Evolutionary conservation across 371 early-diverging fungal species (phyloP), one percentile per base, ranked within the genome.

Genomic region (Mucor velutinosus): DNA sequence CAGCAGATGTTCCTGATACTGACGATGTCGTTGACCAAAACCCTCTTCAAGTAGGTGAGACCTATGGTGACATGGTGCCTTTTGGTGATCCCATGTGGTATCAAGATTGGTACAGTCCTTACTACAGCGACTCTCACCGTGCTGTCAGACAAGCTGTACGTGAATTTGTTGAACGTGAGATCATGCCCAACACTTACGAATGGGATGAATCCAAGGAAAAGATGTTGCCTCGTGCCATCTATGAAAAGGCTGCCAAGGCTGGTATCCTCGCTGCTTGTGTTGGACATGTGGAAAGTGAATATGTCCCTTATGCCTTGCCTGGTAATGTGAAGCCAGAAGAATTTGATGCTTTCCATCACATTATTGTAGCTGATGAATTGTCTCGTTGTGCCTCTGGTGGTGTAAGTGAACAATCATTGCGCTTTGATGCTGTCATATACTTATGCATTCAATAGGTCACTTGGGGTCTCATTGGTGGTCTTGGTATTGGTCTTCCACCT

Each of bases 401-500:
- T 74, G 87, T 86, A 60, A 73, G 86, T 47, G 10, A 23, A n/a
- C 1, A 32, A 32, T 4, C 6, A 10, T 33, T 32, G 17, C 30
- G n/a, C 1, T 15, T 57, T 10, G 56, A 30, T 11, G 3, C 30
- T 32, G 15, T 57, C 14, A n/a, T n/a, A 6, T 45, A 45, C n/a
- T 45, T 4, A 45, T 5, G 2, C 8, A 12, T 32, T 32, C 7
- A 12, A 15, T 32, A 76, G 79, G 69, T 81, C 7, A 72, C 72
- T 33, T 80, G 83, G 83, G 81, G 58, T 58, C 45, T 83, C 3
- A 51, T 74, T 37, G 83, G 83, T 29, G 87, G 91, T 58, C 77
- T 91, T 29, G 90, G 87, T 23, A 92, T 92, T 43, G 93, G 92
- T 19, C 71, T 93, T 35, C 92, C 92, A 0, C 90, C 91, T 0